Conservation (phyloP, 371 early-diverging fungal species). For the Dinochytrium kinnereticum region DNA sequence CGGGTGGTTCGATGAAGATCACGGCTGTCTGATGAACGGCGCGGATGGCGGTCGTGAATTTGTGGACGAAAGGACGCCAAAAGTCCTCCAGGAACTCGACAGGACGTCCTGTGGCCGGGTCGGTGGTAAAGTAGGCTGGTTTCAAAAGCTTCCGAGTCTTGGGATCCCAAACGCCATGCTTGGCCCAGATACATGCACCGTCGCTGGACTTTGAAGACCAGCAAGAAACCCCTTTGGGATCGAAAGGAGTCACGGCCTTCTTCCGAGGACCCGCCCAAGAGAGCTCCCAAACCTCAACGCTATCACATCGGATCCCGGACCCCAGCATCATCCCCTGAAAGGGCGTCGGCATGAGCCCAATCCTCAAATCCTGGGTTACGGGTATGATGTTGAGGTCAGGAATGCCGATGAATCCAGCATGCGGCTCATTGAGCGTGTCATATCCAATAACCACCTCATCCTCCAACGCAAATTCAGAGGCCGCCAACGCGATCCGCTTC, state of each 20-base stretch:
- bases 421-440: conserved; percentile 82
- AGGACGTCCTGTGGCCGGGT: conserved; percentile 52
- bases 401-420: conserved; percentile 70
- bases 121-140: conserved; percentile 64
- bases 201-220: conserved; percentile 27
- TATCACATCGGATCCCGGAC: conserved; percentile 24
- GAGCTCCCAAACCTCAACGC: conserved; percentile 40
- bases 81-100: conserved; percentile 67
- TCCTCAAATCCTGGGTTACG: conserved; percentile 62
- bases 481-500: conserved; percentile 27
- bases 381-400: conserved; percentile 58
- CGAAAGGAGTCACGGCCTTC: conserved; percentile 19
- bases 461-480: conserved; percentile 31
- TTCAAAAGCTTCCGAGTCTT: conserved; percentile 52
- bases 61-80: conserved; percentile 69
- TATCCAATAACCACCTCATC: conserved; percentile 71
- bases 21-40: conserved; percentile 59
- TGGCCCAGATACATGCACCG: conserved; percentile 46
- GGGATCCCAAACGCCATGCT: conserved; percentile 52
- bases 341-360: conserved; percentile 73
- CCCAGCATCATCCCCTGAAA: conserved; percentile 73
- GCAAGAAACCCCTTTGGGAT: conserved; percentile 34
- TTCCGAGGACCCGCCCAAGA: conserved; percentile 37
- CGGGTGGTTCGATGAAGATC: conserved; percentile 73
- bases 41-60: conserved; percentile 64